These are phyloP conservation scores for Cladosporium halotolerans DNA, from an alignment of 2,329 filamentous ascomycete genomes.

Conservation along the genomic window DNA sequence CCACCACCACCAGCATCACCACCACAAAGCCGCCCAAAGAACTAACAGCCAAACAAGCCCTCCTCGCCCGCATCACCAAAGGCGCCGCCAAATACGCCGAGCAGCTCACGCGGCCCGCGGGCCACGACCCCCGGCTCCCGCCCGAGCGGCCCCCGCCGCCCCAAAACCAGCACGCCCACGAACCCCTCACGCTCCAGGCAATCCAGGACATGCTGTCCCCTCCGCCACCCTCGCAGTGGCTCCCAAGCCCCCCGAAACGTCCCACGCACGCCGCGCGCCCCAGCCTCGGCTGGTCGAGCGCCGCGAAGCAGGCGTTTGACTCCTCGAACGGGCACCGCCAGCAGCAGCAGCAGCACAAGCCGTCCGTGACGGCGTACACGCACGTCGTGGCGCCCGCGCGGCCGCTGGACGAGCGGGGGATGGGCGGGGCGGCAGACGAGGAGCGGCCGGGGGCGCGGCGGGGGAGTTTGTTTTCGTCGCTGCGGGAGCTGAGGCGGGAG, in stretches of 20 bases:
- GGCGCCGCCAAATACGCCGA: constrained; percentile 18
- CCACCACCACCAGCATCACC: background rate
- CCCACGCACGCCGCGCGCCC: background rate
- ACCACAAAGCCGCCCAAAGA: background rate
- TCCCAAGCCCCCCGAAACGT: constrained; percentile 1
- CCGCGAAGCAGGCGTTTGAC: constrained; percentile 20
- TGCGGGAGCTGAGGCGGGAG: constrained; percentile 12
- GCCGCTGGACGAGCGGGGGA: constrained; percentile 18
- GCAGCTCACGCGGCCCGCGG: constrained; percentile 13
- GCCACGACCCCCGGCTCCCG: background rate
- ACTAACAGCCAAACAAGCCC: constrained; percentile 13
- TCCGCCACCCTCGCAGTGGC: background rate
- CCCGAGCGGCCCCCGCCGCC: background rate
- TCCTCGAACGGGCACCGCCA: background rate
- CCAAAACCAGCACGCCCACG: constrained; percentile 2
- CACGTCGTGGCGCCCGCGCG: constrained; percentile 16
- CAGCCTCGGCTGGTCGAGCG: constrained; percentile 23
- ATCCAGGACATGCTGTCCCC: constrained; percentile 14
- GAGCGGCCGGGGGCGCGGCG: background rate
- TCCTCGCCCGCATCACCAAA: constrained; percentile 17
- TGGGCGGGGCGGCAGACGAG: constrained; percentile 2
- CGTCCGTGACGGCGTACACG: constrained; percentile 1
- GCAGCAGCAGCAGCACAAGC: background rate
- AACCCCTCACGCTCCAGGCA: constrained; percentile 3
- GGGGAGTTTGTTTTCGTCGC: constrained; percentile 3